Percentiles rank a stretch among this genome's conserved stretches.
Conservation (phyloP, 2,329 filamentous ascomycete species). For the Fusarium xylarioides region DNA sequence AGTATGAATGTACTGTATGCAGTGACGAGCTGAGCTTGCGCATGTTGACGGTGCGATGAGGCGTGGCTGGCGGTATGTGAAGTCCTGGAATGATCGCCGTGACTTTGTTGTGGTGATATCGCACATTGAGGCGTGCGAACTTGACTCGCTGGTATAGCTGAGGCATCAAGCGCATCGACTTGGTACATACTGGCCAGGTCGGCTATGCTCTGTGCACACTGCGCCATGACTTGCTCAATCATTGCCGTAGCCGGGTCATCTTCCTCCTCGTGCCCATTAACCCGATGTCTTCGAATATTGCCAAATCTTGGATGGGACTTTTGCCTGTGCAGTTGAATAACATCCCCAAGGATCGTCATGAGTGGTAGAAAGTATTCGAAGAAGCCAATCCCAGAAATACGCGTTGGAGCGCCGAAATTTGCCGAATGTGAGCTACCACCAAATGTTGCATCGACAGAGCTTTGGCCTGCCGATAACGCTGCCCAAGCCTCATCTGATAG, state of each 20-base stretch:
- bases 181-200: background rate
- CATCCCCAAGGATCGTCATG: background rate
- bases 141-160: background rate
- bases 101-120: background rate
- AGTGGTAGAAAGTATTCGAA: background rate
- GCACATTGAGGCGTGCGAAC: background rate
- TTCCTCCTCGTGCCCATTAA: background rate
- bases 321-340: background rate
- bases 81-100: background rate
- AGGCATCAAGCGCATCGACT: background rate
- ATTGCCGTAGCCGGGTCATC: background rate
- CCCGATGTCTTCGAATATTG: background rate
- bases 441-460: fast-evolving
- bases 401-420: background rate
- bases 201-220: background rate
- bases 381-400: background rate
- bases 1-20: background rate
- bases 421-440: background rate
- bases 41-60: background rate
- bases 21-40: background rate
- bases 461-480: background rate
- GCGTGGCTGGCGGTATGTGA: background rate
- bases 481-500: background rate
- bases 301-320: background rate
- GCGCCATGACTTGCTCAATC: background rate